phyloP scores from a whole-genome alignment of 805 yeast genomes.

The Cyberlindnera japonica region DNA sequence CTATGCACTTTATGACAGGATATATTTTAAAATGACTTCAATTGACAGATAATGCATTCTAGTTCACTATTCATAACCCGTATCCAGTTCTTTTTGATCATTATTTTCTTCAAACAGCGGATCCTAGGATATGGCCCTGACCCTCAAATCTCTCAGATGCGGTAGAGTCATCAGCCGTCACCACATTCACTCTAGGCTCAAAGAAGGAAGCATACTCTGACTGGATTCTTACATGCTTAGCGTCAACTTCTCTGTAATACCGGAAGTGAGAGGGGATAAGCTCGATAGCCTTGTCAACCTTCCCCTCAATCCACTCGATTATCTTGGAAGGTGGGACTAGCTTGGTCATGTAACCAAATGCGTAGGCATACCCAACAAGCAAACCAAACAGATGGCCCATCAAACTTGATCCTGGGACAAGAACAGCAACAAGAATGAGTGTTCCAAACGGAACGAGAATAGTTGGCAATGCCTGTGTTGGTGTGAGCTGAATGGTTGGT shows the following conservation, averaged over 20 bases:
- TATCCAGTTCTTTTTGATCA: too few species aligned
- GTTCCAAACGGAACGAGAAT: constrained; percentile 51
- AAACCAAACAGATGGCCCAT: constrained; percentile 73
- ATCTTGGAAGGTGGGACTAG: constrained; percentile 64
- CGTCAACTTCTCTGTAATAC: constrained; percentile 60
- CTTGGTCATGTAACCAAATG: constrained; percentile 49
- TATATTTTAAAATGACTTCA: too few species aligned
- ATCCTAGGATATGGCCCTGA: too few species aligned
- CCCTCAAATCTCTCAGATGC: constrained; percentile 4
- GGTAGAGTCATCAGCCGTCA: neutral
- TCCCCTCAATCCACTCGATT: constrained; percentile 60
- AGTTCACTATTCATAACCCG: too few species aligned
- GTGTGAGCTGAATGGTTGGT: constrained; percentile 39
- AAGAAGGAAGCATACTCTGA: constrained; percentile 30
- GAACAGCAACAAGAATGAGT: constrained; percentile 44
- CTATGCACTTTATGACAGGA: too few species aligned
- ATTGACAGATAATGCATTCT: too few species aligned
- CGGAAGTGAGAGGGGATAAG: constrained; percentile 50
- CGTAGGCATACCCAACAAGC: constrained; percentile 61
- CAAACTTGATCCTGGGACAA: constrained; percentile 66
- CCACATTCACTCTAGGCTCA: constrained; percentile 4
- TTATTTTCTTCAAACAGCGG: too few species aligned
- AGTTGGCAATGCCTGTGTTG: constrained; percentile 52
- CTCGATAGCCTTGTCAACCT: constrained; percentile 46
- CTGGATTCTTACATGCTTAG: constrained; percentile 40